Percentiles rank a stretch among this genome's conserved stretches.
Evolutionary conservation across 345 rosid genomes (phyloP).

Genomic region (Excoecaria cochinchinensis): DNA sequence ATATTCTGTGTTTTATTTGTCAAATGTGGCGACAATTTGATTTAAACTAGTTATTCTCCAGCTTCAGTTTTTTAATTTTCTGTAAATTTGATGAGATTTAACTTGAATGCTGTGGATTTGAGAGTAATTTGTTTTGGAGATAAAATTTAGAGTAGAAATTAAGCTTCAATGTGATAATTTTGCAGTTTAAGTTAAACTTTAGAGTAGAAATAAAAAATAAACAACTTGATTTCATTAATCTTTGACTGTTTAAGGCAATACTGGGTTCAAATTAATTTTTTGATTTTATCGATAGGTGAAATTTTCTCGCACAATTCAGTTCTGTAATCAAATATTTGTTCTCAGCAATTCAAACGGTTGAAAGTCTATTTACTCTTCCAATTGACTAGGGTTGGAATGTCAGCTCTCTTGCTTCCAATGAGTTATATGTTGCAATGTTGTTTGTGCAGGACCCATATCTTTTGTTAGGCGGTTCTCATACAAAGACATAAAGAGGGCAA

Average conservation of each 20-base stretch:
- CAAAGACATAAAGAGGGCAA: constrained; percentile 73
- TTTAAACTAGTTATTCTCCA: not conserved
- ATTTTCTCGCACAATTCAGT: too few species aligned
- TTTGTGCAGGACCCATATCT: constrained; percentile 51
- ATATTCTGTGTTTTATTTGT: not conserved
- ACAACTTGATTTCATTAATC: too few species aligned
- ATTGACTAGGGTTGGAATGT: too few species aligned
- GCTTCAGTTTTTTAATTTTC: not conserved
- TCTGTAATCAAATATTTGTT: too few species aligned
- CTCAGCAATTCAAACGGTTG: too few species aligned
- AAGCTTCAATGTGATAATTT: not conserved
- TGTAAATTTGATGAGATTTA: not conserved
- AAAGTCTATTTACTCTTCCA: too few species aligned
- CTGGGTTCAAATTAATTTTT: too few species aligned
- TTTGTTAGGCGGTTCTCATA: constrained; percentile 56
- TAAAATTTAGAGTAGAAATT: not conserved
- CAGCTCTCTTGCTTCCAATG: not conserved
- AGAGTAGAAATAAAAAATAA: too few species aligned
- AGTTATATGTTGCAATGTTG: not conserved
- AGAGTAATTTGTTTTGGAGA: not conserved
- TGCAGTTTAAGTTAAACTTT: not conserved
- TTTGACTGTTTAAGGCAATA: too few species aligned
- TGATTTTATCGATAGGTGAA: too few species aligned
- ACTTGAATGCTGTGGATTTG: constrained; percentile 8
- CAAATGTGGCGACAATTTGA: not conserved